phyloP scores from a whole-genome alignment of 768 basidiomycete species.

The Crassisporium funariophilum region DNA sequence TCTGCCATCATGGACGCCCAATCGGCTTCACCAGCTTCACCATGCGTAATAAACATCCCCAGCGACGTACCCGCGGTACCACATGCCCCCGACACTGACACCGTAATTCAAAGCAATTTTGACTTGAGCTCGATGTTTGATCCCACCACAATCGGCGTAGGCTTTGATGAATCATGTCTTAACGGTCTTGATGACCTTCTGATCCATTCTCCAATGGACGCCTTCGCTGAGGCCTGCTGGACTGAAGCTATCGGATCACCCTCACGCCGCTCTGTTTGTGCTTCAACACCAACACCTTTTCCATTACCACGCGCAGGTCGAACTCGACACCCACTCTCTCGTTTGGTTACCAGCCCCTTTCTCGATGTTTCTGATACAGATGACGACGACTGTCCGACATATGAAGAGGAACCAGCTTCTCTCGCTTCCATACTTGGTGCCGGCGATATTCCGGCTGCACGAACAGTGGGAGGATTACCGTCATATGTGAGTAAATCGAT shows the following conservation, averaged over 20 bases:
- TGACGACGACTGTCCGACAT: conserved; percentile 28
- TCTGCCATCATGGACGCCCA: conserved; percentile 26
- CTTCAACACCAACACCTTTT: conserved; percentile 6
- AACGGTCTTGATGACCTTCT: conserved; percentile 41
- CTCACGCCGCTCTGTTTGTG: background rate
- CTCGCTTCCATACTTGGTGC: conserved; percentile 9
- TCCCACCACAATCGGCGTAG: conserved; percentile 37
- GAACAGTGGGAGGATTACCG: conserved; percentile 15
- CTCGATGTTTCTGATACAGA: conserved; percentile 30
- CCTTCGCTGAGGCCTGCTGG: conserved; percentile 42
- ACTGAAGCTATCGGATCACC: conserved; percentile 19
- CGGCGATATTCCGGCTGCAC: conserved; percentile 11
- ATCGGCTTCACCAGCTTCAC: conserved; percentile 16
- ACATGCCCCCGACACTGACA: conserved; percentile 21
- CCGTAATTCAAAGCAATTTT: conserved; percentile 14
- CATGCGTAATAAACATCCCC: conserved; percentile 29
- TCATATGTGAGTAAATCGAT: conserved; percentile 18
- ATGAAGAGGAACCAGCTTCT: conserved; percentile 18
- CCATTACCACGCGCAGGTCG: conserved; percentile 3
- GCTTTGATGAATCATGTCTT: conserved; percentile 39
- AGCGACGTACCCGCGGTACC: conserved; percentile 26
- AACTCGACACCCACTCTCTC: conserved; percentile 11
- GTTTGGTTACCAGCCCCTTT: conserved; percentile 18
- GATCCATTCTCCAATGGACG: conserved; percentile 35
- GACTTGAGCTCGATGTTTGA: conserved; percentile 31